Base-by-base conservation (phyloP, 176 grass and related monocot genomes). In the Aegilops longissima region DNA sequence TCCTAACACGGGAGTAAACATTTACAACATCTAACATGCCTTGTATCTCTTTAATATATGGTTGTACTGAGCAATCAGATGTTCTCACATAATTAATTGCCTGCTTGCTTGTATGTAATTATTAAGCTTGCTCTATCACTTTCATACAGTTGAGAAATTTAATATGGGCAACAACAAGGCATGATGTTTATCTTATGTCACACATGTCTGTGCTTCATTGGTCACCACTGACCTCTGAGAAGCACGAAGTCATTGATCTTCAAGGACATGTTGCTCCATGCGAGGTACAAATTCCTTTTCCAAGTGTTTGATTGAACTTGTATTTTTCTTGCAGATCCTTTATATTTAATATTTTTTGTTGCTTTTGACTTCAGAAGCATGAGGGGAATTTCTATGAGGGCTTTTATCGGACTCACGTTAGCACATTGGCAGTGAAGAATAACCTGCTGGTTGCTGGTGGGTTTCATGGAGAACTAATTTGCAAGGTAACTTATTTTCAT, bases 381-480 rank as follows among this genome's bases (percentile, higher is more conserved):
- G 89, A 87, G 31, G 93, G 95, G 66, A 95, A 89, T 89, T 78
- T 93, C 67, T 89, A 84, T 1, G 93, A 98, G 80, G 95, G 95
- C 44, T 95, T 95, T 95, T 93, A 81, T 77, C 86, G 74, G 17
- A 90, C 93, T 90, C 83, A 93, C 92, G 91, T 95, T 70, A 93
- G 90, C 75, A 92, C 93, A 54, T 89, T 98, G 87, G 83, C 93
- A 69, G 90, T 98, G 40, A 95, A 93, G 80, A 70, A 92, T 76
- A 93, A 95, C 72, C 90, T 98, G 62, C 86, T 98, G 70, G 78
- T 98, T 79, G 90, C 81, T 62, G 95, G 95, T 21, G 93, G 95
- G n/a, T 90, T 98, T 85, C 90, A 63, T 72, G 93, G 95, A 76
- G 93, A 95, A 87, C 83, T 95, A 71, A 93, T 98, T 91, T 98